phyloP scores from a whole-genome alignment of 2,329 filamentous ascomycete genomes.

The Penicillium polonicum region DNA sequence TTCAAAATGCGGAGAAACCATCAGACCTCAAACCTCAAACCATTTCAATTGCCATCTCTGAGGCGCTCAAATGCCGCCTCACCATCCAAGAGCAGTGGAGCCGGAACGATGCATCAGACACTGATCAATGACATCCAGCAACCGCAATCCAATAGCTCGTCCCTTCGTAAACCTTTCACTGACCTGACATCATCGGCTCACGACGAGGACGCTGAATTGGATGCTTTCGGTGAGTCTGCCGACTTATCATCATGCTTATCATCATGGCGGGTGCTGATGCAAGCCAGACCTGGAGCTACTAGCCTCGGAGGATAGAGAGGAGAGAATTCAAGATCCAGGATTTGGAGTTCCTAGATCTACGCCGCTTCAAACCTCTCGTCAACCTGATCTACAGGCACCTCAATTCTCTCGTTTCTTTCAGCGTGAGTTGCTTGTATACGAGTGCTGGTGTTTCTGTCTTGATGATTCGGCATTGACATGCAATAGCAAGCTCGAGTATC shows the following conservation, averaged over 20 bases:
- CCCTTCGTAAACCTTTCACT: background rate
- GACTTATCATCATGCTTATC: background rate
- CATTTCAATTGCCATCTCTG: constrained; percentile 10
- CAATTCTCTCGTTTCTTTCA: constrained; percentile 32
- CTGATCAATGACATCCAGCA: constrained; percentile 27
- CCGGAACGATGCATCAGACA: constrained; percentile 18
- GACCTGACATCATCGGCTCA: background rate
- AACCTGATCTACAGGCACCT: background rate
- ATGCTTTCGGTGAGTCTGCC: constrained; percentile 50
- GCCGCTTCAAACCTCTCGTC: background rate
- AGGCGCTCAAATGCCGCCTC: constrained; percentile 12
- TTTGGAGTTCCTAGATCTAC: constrained; percentile 1
- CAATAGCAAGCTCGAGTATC: constrained; percentile 19
- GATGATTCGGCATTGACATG: background rate
- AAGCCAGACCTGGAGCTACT: constrained; percentile 39
- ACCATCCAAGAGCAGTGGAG: constrained; percentile 10
- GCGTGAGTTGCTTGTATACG: constrained; percentile 22
- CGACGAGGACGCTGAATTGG: constrained; percentile 38
- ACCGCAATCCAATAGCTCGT: constrained; percentile 5
- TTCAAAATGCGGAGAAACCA: constrained; percentile 20
- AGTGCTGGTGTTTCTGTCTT: background rate
- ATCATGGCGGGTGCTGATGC: background rate
- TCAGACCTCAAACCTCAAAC: constrained; percentile 5
- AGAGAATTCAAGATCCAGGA: background rate
- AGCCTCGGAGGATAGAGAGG: constrained; percentile 28